Evolutionary conservation across 108 stramenopile species (phyloP), one percentile per base, ranked within the genome.

Genomic region (Cyclostephanos invisitatus): DNA sequence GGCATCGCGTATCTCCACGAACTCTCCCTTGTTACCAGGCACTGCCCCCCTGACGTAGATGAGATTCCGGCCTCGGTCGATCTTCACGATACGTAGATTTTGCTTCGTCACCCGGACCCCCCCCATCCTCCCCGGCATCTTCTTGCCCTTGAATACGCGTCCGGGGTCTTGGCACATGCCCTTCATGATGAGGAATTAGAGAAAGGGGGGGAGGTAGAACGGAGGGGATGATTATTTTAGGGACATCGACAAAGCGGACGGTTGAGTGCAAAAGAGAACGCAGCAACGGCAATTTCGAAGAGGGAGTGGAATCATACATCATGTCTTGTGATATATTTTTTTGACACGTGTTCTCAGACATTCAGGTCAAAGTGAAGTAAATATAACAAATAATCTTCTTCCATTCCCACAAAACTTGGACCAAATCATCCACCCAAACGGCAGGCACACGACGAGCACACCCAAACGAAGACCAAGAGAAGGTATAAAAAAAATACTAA

Each of bases 111-210:
- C 87, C 7, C 86, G 74, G 10, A 92, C 86, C 20, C 67, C 71
- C 8, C 99, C 99, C 97, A 98, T 98, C 9, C 93, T 86, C 8
- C 99, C 99, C 3, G 99, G 86, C 99, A 99, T 98, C 73, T 99
- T 99, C 89, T 98, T 98, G 17, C 94, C 98, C 83, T 98, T 98
- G 74, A 95, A 98, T 3, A 99, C 99, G 48, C 89, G 83, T 37
- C 99, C 97, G 5, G 97, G 97, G 78, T 95, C 96, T 70, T 95
- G 94, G 82, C 95, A 97, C 68, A 80, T 78, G 21, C 92, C 93
- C 64, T 64, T 18, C 20, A 25, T 5, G n/a, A 64, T 8, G 28
- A 21, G 27, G 1, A 15, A 61, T 7, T 9, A 53, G 7, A 53
- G 10, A 53, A 53, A 53, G 21, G 60, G 6, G n/a, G 42, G 49